These are phyloP conservation scores for Lentinula edodes DNA, from an alignment of 768 basidiomycete species.

Conservation along the genomic window DNA sequence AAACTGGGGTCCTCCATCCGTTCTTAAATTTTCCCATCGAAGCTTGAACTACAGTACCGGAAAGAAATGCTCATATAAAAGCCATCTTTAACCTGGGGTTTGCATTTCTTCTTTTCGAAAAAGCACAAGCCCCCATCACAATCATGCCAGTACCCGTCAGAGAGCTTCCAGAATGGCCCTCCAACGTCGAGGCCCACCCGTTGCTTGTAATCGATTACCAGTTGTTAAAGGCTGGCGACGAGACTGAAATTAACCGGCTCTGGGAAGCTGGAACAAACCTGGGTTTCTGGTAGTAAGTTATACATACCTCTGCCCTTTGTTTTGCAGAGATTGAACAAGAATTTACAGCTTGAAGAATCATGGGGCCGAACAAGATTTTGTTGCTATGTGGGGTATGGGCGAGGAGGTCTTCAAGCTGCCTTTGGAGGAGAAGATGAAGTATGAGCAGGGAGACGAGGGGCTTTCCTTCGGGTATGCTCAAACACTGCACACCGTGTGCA, in stretches of 20 bases:
- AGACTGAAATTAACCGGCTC: slow-evolving; percentile 31
- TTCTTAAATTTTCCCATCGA: not conserved
- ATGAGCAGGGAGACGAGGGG: slow-evolving; percentile 30
- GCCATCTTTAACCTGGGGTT: not conserved
- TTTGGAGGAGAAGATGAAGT: slow-evolving; percentile 31
- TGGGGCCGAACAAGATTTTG: slow-evolving; percentile 27
- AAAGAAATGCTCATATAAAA: not conserved
- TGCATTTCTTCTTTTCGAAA: not conserved
- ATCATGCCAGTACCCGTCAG: slow-evolving; percentile 5
- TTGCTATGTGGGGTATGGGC: slow-evolving; percentile 31
- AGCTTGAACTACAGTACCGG: not conserved
- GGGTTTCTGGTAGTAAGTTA: slow-evolving; percentile 48
- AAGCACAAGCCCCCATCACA: not conserved
- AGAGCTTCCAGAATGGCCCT: slow-evolving; percentile 30
- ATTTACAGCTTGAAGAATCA: slow-evolving; percentile 29
- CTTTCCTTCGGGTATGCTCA: slow-evolving; percentile 23
- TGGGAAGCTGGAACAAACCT: slow-evolving; percentile 36
- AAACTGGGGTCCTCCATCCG: no score
- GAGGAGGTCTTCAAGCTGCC: slow-evolving; percentile 29
- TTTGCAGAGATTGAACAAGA: not conserved
- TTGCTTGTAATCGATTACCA: slow-evolving; percentile 39
- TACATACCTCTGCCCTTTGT: not conserved
- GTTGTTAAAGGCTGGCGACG: slow-evolving; percentile 26
- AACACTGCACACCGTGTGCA: not conserved
- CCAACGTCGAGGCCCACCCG: slow-evolving; percentile 33